phyloP scores from a whole-genome alignment of 192 early-diverging fungal species.

The Oehlia diaphana region DNA sequence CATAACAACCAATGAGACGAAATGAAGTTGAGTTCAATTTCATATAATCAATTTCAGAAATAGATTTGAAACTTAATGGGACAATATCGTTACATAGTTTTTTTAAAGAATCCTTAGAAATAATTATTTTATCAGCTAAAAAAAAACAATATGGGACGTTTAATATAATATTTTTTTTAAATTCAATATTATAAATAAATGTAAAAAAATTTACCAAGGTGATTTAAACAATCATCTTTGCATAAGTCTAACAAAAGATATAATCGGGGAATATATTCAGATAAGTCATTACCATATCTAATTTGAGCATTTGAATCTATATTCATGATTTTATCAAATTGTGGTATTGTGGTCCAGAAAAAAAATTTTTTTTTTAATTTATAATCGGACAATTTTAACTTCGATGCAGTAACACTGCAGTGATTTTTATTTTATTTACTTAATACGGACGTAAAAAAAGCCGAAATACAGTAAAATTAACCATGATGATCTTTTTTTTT shows the following conservation, averaged over 20 bases:
- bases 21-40: neutral
- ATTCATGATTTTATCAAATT: no score
- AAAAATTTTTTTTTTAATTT: neutral
- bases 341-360: no score
- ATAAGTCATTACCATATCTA: neutral
- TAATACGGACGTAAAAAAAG: no score
- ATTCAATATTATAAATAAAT: neutral
- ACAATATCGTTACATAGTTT: constrained; percentile 16
- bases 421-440: no score
- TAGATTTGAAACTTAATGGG: neutral
- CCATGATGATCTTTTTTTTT: no score
- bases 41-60: constrained; percentile 10
- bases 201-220: neutral
- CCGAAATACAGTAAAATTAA: no score
- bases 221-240: constrained; percentile 24
- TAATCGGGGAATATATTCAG: neutral
- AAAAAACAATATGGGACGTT: neutral
- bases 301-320: neutral
- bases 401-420: no score
- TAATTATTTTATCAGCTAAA: constrained; percentile 8
- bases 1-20: constrained; percentile 21
- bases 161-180: no score
- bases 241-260: constrained; percentile 21
- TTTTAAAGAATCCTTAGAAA: constrained; percentile 14
- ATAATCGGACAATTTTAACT: no score